phyloP scores from a whole-genome alignment of 169 alveolate genomes.

The Neospora caninum region DNA sequence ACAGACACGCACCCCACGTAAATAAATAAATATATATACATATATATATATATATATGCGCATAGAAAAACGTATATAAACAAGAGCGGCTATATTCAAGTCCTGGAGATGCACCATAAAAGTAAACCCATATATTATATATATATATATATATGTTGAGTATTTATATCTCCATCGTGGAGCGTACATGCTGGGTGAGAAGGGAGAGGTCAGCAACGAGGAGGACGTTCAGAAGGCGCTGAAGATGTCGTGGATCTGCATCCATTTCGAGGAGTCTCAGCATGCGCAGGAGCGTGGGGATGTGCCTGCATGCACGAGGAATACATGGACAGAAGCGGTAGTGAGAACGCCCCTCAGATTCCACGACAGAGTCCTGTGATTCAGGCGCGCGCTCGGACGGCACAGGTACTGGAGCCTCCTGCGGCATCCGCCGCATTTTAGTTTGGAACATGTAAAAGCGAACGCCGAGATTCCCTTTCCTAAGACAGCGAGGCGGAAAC shows the following conservation, averaged over 20 bases:
- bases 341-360: too few species aligned
- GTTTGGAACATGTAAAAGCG: too few species aligned
- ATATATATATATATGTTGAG: neutral
- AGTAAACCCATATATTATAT: neutral
- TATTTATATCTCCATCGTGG: neutral
- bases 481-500: too few species aligned
- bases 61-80: neutral
- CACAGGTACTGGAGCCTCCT: too few species aligned
- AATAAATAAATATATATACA: neutral
- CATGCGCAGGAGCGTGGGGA: constrained; percentile 2
- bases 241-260: neutral
- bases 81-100: neutral
- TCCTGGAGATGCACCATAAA: neutral
- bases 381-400: too few species aligned
- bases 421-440: too few species aligned
- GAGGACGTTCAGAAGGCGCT: neutral
- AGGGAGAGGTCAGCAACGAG: neutral
- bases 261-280: constrained; percentile 14
- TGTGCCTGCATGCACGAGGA: neutral
- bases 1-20: neutral
- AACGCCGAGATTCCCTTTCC: too few species aligned
- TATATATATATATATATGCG: neutral
- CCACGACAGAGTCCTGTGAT: too few species aligned
- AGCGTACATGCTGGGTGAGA: neutral
- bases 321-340: too few species aligned